Base-by-base conservation (phyloP, 208 protist genomes). In the Perkinsela sp. region DNA sequence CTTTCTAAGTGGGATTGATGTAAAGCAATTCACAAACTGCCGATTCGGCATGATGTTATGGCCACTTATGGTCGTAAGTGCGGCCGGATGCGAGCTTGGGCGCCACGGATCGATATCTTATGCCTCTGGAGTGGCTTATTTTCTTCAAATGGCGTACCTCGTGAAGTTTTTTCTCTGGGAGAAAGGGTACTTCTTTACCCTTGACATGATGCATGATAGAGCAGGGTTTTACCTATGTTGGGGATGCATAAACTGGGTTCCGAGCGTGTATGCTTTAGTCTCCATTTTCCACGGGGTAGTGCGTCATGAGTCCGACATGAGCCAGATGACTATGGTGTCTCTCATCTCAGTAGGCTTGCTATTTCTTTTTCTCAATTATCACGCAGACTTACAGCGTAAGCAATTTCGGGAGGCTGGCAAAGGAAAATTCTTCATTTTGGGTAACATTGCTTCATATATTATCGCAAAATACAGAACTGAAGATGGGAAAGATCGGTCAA, bases 181-280 rank as follows among this genome's bases (percentile, higher is more conserved):
- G 81, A 82, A 57, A 32, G 84, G 83, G 65, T 89, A 91, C 48
- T 71, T 96, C 30, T 88, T 85, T n/a, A 96, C 94, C 75, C 93
- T 96, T 80, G 94, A 97, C 78, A 96, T 96, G 66, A 89, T 90
- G 31, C 74, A 78, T 30, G 94, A 97, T 67, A 86, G 93, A 48
- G 95, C 95, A 69, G 94, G 94, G 30, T 97, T 91, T 68, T 95
- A 95, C 85, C 78, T 96, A 28, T 86, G 82, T 76, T 97, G 92
- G 68, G 93, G 94, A 40, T 90, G 96, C 74, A 76, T 95, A 1
- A 72, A 76, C 0, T 96, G 92, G 92, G 82, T 97, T 13, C 90
- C 93, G 15, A 95, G 93, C 73, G 92, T 84, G 2, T 96, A 96
- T 77, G 90, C 90, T 1, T 77, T 96, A 30, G 89, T 96, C 75